Conservation (phyloP, 2,329 filamentous ascomycete genomes). For the Didymella pomorum region DNA sequence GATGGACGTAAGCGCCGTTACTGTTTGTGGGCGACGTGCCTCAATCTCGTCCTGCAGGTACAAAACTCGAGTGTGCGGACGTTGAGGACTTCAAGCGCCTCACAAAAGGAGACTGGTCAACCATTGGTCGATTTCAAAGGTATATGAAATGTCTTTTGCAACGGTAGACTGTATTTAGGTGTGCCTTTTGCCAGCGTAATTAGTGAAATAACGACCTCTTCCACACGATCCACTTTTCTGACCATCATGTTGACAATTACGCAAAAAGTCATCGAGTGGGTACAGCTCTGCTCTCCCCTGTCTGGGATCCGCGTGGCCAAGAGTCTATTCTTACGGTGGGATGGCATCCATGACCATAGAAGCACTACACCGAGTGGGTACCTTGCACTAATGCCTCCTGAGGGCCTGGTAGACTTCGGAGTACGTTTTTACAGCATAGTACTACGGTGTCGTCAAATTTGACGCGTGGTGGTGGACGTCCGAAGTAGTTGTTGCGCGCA, state of each 20-base stretch:
- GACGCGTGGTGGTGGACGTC: not conserved
- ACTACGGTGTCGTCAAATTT: not conserved
- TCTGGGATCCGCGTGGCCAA: not conserved
- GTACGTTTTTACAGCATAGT: not conserved
- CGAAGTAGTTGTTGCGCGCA: not conserved
- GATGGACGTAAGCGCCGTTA: not conserved
- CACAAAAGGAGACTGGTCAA: no score
- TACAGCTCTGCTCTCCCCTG: not conserved
- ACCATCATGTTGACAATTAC: not conserved
- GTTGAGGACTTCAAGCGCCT: not conserved
- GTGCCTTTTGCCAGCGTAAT: no score
- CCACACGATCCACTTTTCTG: not conserved
- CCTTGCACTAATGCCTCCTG: not conserved
- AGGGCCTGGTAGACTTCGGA: not conserved
- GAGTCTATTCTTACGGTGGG: conserved; percentile 3
- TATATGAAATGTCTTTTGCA: no score
- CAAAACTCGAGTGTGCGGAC: not conserved
- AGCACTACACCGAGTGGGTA: not conserved
- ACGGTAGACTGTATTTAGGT: no score
- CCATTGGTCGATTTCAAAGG: not conserved
- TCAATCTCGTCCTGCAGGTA: not conserved
- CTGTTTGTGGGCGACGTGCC: not conserved
- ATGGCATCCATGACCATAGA: not conserved
- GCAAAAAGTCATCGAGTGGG: not conserved
- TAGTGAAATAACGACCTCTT: no score